Base-by-base conservation (phyloP, 2,329 filamentous ascomycete genomes). In the Coniochaeta prunicola region DNA sequence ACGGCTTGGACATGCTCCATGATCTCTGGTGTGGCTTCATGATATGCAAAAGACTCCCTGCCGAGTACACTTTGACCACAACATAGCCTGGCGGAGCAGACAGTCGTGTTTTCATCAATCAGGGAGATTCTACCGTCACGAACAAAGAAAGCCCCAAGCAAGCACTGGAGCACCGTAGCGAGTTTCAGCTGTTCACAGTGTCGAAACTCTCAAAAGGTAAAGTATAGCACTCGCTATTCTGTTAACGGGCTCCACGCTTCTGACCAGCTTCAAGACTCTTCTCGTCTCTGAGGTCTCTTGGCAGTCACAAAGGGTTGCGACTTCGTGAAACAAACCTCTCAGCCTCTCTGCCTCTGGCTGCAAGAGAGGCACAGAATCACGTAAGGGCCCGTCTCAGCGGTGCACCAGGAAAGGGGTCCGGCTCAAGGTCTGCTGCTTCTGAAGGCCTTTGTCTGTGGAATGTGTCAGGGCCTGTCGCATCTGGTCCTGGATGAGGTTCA, bases 311-410 rank as follows among this genome's bases (percentile, higher is more conserved):
- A 50, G 45, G 9, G 45, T 8, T 28, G 45, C 24, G 26, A 30
- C 30, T 55, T 36, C 50, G n/a, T 55, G 53, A 55, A 55, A 55
- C 53, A 55, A 36, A 55, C 34, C 28, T n/a, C 21, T 28, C 13
- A 19, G 53, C 53, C 53, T 55, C 21, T 34, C 30, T n/a, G 30
- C 30, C 13, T 36, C 53, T 55, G 30, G 30, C 33, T 55, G 53
- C 45, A 50, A 26, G 42, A 28, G 21, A 48, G 24, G 15, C 5
- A 31, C 30, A 55, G 33, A 55, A 26, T 55, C 53, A 55, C 28
- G 53, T 55, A 55, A 55, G 53, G 28, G 50, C 26, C n/a, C n/a
- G 28, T 36, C 33, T 36, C 33, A 36, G 33, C n/a, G 53, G 53
- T 55, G 53, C 53, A 24, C 30, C 53, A 55, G 53, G 36, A 36